Conservation (phyloP, 2,329 filamentous ascomycete species). For the Cercospora janseana region DNA sequence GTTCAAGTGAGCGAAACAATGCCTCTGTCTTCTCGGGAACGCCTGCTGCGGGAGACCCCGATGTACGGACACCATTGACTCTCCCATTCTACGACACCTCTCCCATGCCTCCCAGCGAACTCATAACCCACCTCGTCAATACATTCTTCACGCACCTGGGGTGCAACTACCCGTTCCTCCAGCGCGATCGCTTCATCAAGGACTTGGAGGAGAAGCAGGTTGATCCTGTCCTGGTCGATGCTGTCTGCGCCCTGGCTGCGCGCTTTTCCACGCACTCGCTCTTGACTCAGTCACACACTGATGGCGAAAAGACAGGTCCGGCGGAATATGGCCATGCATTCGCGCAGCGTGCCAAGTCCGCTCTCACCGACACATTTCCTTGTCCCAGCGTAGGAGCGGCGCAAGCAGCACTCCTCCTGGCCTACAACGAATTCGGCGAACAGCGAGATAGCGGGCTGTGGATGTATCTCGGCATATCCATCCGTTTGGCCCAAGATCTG, state of each 20-base stretch:
- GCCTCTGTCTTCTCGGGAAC: conserved; percentile 29
- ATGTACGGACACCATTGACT: conserved; percentile 45
- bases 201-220: conserved; percentile 76
- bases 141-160: conserved; percentile 80
- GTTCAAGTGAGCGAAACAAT: conserved; percentile 20
- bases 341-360: conserved; percentile 77
- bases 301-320: conserved; percentile 44
- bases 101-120: conserved; percentile 64
- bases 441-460: conserved; percentile 86
- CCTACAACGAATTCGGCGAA: conserved; percentile 85
- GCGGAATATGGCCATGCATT: conserved; percentile 75
- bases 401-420: conserved; percentile 78
- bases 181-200: conserved; percentile 68
- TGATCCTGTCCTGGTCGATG: conserved; percentile 81
- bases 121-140: conserved; percentile 74
- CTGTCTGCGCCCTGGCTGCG: conserved; percentile 77
- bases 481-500: conserved; percentile 76
- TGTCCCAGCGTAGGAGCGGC: conserved; percentile 81
- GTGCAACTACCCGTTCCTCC: conserved; percentile 82
- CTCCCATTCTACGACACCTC: conserved; percentile 76
- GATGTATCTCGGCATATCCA: conserved; percentile 90
- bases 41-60: conserved; percentile 35
- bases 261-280: conserved; percentile 68
- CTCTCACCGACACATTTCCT: conserved; percentile 76
- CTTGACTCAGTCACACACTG: conserved; percentile 44